Evolutionary conservation across 2,329 filamentous ascomycete genomes (phyloP), one percentile per base, ranked within the genome.

Genomic region (Didymella keratinophila): DNA sequence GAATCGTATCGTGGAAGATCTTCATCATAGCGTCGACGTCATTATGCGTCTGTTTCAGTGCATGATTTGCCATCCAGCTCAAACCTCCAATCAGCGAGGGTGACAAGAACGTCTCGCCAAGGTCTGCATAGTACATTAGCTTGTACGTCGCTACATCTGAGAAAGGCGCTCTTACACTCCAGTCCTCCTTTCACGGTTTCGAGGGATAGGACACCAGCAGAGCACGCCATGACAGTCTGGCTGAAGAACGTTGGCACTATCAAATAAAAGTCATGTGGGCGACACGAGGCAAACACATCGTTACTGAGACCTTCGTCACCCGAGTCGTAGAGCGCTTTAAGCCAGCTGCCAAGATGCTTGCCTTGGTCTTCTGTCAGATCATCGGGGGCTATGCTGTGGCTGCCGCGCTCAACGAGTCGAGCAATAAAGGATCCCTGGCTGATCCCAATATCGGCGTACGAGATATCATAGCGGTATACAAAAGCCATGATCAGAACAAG

Each of bases 201-300:
- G 43, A 92, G 85, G 1, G 84, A 84, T 4, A 96, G 76, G 39
- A 86, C 81, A 6, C 87, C 87, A 1, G 83, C 82, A n/a, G 85
- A 85, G 64, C 87, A 87, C 1, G 90, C 91, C 34, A 89, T 79
- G 0, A 92, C 85, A 41, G 89, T 91, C 65, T 92, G 89, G 64
- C 89, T 84, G 71, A 94, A 93, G 0, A 95, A 78, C 0, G 90
- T 89, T 1, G 92, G 89, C 14, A 93, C 87, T 4, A 95, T 82
- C 18, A 91, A 79, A 68, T 94, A 94, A 71, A 95, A 95, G 37
- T 93, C 88, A 70, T 93, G 91, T 1, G 92, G 92, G 1, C 89
- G 87, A 67, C 91, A 95, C 1, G 89, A 90, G 9, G 90, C 88
- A 86, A 94, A 91, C 8, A 94, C 80, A 57, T 94, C 91, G 68